These are phyloP conservation scores for Poterioochromonas sp. DNA, from an alignment of 352 stramenopile species.

Conservation along the genomic window DNA sequence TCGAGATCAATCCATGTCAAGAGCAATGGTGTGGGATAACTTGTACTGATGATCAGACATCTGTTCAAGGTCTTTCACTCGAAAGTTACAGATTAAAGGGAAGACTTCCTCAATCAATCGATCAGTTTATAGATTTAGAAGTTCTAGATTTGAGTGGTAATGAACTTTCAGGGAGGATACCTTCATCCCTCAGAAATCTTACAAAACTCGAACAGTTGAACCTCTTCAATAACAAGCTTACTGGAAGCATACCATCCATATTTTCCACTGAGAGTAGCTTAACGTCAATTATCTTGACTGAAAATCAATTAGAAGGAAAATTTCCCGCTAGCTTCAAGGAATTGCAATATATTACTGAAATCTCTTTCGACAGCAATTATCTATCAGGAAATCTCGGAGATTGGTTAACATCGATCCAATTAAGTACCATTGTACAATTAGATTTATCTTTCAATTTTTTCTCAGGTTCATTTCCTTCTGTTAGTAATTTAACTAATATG, in stretches of 20 bases:
- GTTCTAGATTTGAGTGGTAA: neutral
- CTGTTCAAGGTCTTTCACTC: neutral
- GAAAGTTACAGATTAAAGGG: conserved; percentile 22
- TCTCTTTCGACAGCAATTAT: neutral
- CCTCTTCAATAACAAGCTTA: neutral
- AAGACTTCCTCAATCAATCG: neutral
- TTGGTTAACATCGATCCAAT: neutral
- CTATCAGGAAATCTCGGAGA: neutral
- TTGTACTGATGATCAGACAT: neutral
- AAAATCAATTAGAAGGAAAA: neutral
- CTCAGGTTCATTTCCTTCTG: neutral
- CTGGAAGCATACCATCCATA: neutral
- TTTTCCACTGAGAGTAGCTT: neutral
- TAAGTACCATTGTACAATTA: neutral
- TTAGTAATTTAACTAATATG: neutral
- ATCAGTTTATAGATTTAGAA: neutral
- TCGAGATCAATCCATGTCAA: neutral
- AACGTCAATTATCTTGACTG: neutral
- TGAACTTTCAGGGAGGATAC: neutral
- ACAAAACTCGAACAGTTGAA: neutral
- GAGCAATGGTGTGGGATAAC: neutral
- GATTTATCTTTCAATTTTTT: conserved; percentile 7
- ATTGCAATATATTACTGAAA: neutral
- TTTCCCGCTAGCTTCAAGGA: neutral
- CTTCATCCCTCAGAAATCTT: neutral